A percentile compares a stretch with the other conserved stretches of the same genome.
Evolutionary conservation across 2,329 filamentous ascomycete species (phyloP).

Genomic region (Chrysoporthe cubensis): DNA sequence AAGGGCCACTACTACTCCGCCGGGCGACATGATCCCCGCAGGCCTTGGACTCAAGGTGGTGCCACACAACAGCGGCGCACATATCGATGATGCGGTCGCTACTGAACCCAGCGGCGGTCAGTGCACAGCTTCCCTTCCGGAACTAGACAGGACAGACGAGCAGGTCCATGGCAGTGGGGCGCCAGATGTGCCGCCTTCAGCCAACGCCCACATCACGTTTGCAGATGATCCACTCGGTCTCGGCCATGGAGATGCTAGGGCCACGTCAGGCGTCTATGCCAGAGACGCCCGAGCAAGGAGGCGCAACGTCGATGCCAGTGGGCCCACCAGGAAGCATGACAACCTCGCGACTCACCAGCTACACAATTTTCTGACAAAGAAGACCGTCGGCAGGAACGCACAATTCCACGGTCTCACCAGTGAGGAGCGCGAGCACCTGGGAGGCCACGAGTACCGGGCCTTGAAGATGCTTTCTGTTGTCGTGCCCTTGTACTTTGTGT

Average conservation of each 20-base stretch:
- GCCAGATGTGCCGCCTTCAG: not conserved
- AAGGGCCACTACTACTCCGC: constrained; percentile 19
- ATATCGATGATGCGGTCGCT: not conserved
- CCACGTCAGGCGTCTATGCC: constrained; percentile 7
- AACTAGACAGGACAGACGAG: not conserved
- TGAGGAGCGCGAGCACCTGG: constrained; percentile 52
- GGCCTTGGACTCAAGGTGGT: constrained; percentile 10
- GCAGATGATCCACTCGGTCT: not conserved
- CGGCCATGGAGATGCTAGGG: constrained; percentile 14
- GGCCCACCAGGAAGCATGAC: constrained; percentile 2
- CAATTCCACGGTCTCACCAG: constrained; percentile 53
- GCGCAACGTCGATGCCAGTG: constrained; percentile 4
- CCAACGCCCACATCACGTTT: constrained; percentile 18
- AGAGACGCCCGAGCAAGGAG: constrained; percentile 4
- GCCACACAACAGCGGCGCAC: not conserved
- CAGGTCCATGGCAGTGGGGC: not conserved
- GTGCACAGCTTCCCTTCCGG: constrained; percentile 17
- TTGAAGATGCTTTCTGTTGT: constrained; percentile 52
- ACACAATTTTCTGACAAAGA: constrained; percentile 36
- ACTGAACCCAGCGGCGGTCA: not conserved
- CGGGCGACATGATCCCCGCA: not conserved
- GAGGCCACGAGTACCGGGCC: constrained; percentile 57
- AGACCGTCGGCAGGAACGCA: constrained; percentile 47
- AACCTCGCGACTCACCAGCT: constrained; percentile 33
- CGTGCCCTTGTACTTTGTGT: constrained; percentile 53